Percentiles rank a stretch among this genome's conserved stretches.
Evolutionary conservation across 257 asterid species (phyloP).

Genomic region (Plantago elongata): DNA sequence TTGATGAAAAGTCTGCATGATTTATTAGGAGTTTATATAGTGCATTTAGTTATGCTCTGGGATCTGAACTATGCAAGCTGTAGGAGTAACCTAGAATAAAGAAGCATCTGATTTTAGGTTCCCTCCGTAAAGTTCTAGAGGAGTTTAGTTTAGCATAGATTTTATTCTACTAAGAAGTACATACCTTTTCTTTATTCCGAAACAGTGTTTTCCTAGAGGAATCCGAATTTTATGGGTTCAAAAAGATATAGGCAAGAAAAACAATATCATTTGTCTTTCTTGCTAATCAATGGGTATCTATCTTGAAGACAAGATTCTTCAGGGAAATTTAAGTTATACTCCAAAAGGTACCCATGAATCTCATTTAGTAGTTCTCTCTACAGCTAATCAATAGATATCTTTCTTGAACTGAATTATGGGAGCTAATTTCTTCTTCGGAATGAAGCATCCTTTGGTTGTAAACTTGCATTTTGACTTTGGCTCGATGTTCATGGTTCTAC

Average conservation of each 20-base stretch:
- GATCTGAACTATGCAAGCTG: slow-evolving; percentile 8
- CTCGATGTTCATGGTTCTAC: no score
- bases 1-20: not conserved
- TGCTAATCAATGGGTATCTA: no score
- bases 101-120: not conserved
- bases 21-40: slow-evolving; percentile 15
- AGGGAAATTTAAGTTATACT: no score
- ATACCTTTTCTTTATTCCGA: not conserved
- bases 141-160: not conserved
- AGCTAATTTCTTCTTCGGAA: no score
- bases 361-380: no score
- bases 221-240: slow-evolving; percentile 3
- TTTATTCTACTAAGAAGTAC: not conserved
- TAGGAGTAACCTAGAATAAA: slow-evolving; percentile 6
- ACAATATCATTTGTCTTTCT: not conserved
- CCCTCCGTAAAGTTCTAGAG: not conserved
- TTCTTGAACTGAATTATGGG: no score
- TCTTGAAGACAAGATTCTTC: no score
- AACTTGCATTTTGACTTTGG: no score
- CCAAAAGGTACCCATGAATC: no score
- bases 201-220: slow-evolving; percentile 2
- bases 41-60: not conserved
- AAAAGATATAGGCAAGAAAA: slow-evolving; percentile 19
- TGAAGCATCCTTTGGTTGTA: no score
- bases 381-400: no score